Evolutionary conservation across 495 filamentous ascomycete genomes (phyloP), one percentile per base, ranked within the genome.

Genomic region (Lasiosphaeria miniovina): DNA sequence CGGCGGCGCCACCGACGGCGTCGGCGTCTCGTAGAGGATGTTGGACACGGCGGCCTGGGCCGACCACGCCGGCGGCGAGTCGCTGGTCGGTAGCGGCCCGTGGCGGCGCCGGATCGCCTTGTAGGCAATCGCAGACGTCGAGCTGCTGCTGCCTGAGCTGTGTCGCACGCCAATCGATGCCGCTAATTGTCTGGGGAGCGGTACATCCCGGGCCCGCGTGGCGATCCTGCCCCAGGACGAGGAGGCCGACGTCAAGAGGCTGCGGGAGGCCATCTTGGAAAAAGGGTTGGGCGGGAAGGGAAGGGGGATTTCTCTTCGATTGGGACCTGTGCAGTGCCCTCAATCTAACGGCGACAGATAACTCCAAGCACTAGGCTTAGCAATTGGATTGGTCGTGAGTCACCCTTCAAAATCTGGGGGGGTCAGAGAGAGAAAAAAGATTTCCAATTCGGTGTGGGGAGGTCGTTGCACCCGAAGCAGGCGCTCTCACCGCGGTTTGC

Each of bases 1-100:
- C 36, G 91, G 90, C 4, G 94, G 93, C 40, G 87, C 84, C 61
- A 82, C 77, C 3, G 92, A 91, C 11, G 91, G 88, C 10, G 90
- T 79, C 11, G 94, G 94, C 32, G 94, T 97, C 81, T 98, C 94
- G 79, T 98, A 98, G 75, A 98, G 89, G 74, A 98, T 98, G 69
- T 90, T 94, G 71, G 90, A 95, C 62, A 98, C 94, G 60, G 94
- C 94, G 31, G 94, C 91, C 50, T 93, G 90, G 34, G 94, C 92
- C 55, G 93, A 96, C 91, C 93, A 96, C 58, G 90, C 81, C 33
- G 90, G 86, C 24, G 89, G 84, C 41, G 83, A 65, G 62, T 94
- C 90, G 61, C 79, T 76, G 17, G 86, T 86, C 54, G 94, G 93
- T 46, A 97, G 87, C 43, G 90, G 86, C 49, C 88, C 85, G 40